Evolutionary conservation across 1,139 yeast genomes (phyloP).

Genomic region (Hanseniaspora gamundiae): DNA sequence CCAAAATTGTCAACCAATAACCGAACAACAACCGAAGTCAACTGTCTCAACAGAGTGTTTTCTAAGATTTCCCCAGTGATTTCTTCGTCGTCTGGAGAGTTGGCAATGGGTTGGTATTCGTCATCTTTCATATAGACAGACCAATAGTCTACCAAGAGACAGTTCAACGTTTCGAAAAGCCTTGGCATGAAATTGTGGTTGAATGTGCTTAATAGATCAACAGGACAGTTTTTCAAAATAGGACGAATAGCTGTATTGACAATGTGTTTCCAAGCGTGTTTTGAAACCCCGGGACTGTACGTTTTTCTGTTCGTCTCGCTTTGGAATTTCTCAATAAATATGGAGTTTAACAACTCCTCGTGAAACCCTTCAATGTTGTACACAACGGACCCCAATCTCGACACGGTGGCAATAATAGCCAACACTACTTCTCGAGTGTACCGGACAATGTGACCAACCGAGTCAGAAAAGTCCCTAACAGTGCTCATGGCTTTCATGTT

Average conservation of each 20-base stretch:
- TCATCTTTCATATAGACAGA: slow-evolving; percentile 58
- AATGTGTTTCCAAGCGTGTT: slow-evolving; percentile 97
- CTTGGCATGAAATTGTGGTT: slow-evolving; percentile 70
- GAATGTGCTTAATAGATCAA: slow-evolving; percentile 50
- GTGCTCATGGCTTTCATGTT: slow-evolving; percentile 90
- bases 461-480: slow-evolving; percentile 90
- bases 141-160: slow-evolving; percentile 64
- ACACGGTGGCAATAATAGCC: slow-evolving; percentile 76
- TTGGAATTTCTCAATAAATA: slow-evolving; percentile 41
- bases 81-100: slow-evolving; percentile 51
- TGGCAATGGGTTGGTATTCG: slow-evolving; percentile 19
- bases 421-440: slow-evolving; percentile 95
- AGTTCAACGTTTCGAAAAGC: slow-evolving; percentile 60
- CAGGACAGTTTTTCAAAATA: slow-evolving; percentile 81
- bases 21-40: slow-evolving; percentile 88
- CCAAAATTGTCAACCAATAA: slow-evolving; percentile 82
- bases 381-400: slow-evolving; percentile 80
- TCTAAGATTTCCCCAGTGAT: slow-evolving; percentile 98
- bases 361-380: slow-evolving; percentile 83
- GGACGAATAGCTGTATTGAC: slow-evolving; percentile 79
- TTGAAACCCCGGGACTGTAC: slow-evolving; percentile 57
- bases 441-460: slow-evolving; percentile 92
- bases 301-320: slow-evolving; percentile 55
- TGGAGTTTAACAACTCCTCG: slow-evolving; percentile 47
- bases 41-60: slow-evolving; percentile 83